Evolutionary conservation across 306 rosid species (phyloP).

Genomic region (Sicyos edulis): DNA sequence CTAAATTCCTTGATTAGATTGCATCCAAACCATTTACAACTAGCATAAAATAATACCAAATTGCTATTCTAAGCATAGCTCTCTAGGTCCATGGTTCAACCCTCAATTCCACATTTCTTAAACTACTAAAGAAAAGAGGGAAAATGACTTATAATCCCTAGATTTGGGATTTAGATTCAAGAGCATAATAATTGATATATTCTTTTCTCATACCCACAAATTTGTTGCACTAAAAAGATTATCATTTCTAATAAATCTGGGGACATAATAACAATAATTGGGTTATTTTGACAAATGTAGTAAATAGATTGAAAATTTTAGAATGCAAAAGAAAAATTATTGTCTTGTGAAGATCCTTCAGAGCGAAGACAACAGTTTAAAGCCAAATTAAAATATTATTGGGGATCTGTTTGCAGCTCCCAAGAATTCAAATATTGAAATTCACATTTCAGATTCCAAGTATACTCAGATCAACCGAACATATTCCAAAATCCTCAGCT

Average conservation of each 20-base stretch:
- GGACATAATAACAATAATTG: not conserved
- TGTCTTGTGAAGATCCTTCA: not conserved
- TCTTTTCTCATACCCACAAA: too few relatives aligned
- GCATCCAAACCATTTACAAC: not conserved
- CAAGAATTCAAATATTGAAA: not conserved
- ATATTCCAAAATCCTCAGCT: not conserved
- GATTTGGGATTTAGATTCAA: too few relatives aligned
- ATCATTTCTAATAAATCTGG: not conserved
- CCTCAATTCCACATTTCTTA: too few relatives aligned
- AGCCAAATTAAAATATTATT: not conserved
- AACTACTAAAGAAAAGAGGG: too few relatives aligned
- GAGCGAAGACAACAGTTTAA: not conserved
- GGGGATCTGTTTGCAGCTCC: not conserved
- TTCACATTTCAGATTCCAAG: not conserved
- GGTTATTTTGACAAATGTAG: not conserved
- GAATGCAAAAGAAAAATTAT: not conserved
- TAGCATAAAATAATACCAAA: not conserved
- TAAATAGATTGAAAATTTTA: not conserved
- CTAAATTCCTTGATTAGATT: not conserved
- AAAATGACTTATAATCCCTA: too few relatives aligned
- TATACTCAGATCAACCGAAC: not conserved
- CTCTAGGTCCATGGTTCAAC: too few relatives aligned
- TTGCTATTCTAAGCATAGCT: not conserved
- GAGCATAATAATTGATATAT: too few relatives aligned
- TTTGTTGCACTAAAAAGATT: too few relatives aligned